Percentiles rank a stretch among this genome's conserved stretches.
Evolutionary conservation across 768 basidiomycete species (phyloP).

Genomic region (Pleurotus ostreatus): DNA sequence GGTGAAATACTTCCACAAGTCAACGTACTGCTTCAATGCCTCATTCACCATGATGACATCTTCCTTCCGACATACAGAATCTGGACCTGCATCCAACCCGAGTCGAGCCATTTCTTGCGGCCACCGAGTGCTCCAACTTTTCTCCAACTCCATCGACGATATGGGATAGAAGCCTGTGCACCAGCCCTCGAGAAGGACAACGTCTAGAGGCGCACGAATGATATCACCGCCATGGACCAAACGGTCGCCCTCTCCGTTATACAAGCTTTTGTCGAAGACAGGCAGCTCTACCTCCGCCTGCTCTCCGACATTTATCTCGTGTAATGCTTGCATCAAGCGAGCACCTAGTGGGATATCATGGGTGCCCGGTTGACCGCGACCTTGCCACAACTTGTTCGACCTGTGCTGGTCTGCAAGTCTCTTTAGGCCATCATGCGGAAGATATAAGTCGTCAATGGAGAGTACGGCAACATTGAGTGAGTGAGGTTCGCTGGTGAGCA

Average conservation of each 20-base stretch:
- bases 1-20: constrained; percentile 70
- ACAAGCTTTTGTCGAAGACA: constrained; percentile 83
- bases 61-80: constrained; percentile 33
- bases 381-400: constrained; percentile 63
- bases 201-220: constrained; percentile 40
- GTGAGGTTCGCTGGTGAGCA: constrained; percentile 40
- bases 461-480: constrained; percentile 56
- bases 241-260: constrained; percentile 83
- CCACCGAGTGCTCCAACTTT: constrained; percentile 49
- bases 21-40: constrained; percentile 51
- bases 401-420: constrained; percentile 52
- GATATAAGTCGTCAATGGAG: constrained; percentile 86
- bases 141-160: constrained; percentile 41
- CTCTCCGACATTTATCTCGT: constrained; percentile 17
- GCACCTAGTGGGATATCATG: constrained; percentile 76
- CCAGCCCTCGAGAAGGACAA: constrained; percentile 96
- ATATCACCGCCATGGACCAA: constrained; percentile 35
- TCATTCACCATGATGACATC: constrained; percentile 65
- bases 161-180: constrained; percentile 84
- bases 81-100: constrained; percentile 24
- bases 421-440: constrained; percentile 60
- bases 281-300: constrained; percentile 51
- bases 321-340: constrained; percentile 46
- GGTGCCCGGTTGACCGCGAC: constrained; percentile 92
- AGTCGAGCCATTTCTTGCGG: constrained; percentile 31